A percentile compares a stretch with the other conserved stretches of the same genome.
Conservation (phyloP, 768 basidiomycete genomes). For the Pulveroboletus sp. region DNA sequence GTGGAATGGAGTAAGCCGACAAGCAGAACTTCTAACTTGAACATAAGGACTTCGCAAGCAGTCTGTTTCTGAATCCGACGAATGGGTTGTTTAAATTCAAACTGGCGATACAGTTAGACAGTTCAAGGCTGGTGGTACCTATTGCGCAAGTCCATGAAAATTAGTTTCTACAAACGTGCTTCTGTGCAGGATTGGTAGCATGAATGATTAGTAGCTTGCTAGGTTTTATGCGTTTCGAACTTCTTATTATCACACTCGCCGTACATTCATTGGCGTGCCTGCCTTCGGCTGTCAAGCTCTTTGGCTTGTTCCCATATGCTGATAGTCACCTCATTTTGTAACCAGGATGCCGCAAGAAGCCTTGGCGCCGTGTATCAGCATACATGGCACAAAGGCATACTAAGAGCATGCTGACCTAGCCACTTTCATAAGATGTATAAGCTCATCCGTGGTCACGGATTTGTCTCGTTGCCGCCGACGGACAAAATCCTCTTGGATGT, state of each 20-base stretch:
- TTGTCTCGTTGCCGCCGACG: slow-evolving; percentile 37
- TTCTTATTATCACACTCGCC: slow-evolving; percentile 5
- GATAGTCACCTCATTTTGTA: slow-evolving; percentile 52
- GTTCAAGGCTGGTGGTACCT: neutral
- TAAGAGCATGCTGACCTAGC: slow-evolving; percentile 51
- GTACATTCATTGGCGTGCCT: slow-evolving; percentile 8
- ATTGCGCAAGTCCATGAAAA: slow-evolving; percentile 1
- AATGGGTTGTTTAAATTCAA: slow-evolving; percentile 4
- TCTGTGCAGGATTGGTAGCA: neutral
- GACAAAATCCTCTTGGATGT: slow-evolving; percentile 77
- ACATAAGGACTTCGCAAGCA: neutral
- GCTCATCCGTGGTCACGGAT: slow-evolving; percentile 51
- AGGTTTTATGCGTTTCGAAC: neutral
- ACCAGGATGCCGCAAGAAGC: slow-evolving; percentile 59
- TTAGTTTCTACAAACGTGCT: neutral
- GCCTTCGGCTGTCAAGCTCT: slow-evolving; percentile 50
- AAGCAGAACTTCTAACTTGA: neutral
- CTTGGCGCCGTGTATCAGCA: slow-evolving; percentile 34
- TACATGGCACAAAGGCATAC: neutral
- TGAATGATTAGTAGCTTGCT: neutral
- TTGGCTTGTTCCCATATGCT: slow-evolving; percentile 67
- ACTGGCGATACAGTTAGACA: neutral
- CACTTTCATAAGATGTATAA: slow-evolving; percentile 65
- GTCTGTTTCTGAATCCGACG: slow-evolving; percentile 15
- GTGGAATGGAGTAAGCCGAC: neutral